Evolutionary conservation across 2,329 filamentous ascomycete genomes (phyloP).

Genomic region (Aspergillus neoniger): DNA sequence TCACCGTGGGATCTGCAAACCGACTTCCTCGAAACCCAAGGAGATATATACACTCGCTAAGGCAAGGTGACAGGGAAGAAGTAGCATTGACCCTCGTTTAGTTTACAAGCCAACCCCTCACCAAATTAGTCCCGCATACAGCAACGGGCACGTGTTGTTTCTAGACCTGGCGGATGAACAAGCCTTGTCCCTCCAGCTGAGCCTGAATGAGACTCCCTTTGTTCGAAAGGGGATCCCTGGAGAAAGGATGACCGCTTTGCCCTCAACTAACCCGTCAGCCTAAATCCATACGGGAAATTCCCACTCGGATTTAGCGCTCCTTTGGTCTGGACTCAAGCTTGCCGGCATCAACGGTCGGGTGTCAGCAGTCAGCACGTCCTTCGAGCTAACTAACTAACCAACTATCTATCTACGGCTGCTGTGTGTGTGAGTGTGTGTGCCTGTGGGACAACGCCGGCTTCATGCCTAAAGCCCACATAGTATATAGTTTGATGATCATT

Average conservation of each 20-base stretch:
- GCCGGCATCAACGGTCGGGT: constrained; percentile 15
- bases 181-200: not conserved
- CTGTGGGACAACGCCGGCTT: not conserved
- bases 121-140: constrained; percentile 22
- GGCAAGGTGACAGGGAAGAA: not conserved
- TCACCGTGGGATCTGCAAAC: too few species aligned
- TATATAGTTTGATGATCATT: not conserved
- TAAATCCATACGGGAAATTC: not conserved
- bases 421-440: not conserved
- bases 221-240: not conserved
- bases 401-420: not conserved
- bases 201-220: not conserved
- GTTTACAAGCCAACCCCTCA: not conserved
- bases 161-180: constrained; percentile 3
- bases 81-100: not conserved
- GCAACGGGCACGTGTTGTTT: constrained; percentile 24
- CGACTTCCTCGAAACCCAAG: too few species aligned
- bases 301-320: not conserved
- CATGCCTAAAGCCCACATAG: not conserved
- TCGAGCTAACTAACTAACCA: not conserved
- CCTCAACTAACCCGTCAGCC: not conserved
- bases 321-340: constrained; percentile 3
- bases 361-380: not conserved
- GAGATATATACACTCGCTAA: too few species aligned
- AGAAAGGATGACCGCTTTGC: not conserved